Percentiles rank a stretch among this genome's conserved stretches.
Conservation (phyloP, 2,329 filamentous ascomycete species). For the Biscogniauxia sp. region DNA sequence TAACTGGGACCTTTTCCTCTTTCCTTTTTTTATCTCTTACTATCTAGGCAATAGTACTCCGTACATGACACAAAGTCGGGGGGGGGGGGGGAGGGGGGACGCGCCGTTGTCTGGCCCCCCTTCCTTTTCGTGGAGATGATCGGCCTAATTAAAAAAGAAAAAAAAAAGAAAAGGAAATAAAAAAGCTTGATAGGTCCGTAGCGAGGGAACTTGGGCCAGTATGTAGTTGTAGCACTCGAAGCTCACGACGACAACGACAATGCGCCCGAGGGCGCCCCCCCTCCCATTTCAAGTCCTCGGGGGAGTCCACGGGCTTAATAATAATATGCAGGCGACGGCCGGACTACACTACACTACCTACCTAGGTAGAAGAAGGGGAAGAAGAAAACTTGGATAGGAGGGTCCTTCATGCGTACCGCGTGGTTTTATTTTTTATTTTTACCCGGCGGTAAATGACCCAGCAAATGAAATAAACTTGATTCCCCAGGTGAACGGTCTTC, state of each 20-base stretch:
- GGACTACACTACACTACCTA: no score
- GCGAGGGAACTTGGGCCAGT: neutral
- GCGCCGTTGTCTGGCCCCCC: neutral
- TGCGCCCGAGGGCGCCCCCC: no score
- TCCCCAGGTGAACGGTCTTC: no score
- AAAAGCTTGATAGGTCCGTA: neutral
- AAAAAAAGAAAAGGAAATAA: neutral
- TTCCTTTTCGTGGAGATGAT: neutral
- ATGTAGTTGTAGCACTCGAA: neutral
- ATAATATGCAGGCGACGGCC: neutral
- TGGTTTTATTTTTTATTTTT: no score
- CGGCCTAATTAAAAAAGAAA: neutral
- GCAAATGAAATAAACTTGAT: no score
- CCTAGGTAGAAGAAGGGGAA: no score
- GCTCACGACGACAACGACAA: neutral
- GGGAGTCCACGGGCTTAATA: neutral
- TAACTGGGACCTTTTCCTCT: neutral
- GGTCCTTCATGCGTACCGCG: no score
- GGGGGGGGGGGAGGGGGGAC: no score
- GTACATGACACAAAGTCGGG: neutral
- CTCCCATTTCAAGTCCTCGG: neutral
- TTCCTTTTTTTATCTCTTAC: no score
- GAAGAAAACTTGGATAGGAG: no score
- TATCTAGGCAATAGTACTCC: no score
- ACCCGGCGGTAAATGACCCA: no score